These are phyloP conservation scores for Ilyonectria robusta DNA, from an alignment of 2,329 filamentous ascomycete species.

Conservation along the genomic window DNA sequence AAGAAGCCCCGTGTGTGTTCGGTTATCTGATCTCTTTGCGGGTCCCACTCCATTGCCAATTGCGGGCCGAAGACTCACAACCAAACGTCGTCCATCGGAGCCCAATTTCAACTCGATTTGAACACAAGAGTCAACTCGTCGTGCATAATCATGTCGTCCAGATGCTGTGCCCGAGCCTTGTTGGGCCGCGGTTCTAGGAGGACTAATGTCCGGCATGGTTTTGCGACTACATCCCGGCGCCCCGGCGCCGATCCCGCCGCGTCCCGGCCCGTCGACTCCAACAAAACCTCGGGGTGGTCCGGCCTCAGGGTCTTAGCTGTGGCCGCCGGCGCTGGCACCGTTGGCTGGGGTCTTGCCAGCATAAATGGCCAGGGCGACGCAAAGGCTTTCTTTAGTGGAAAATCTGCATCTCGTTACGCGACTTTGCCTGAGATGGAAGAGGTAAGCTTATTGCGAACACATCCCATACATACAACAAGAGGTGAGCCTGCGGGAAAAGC, in stretches of 20 bases:
- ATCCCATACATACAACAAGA: not conserved
- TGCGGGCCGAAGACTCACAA: slow-evolving; percentile 29
- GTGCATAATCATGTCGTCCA: slow-evolving; percentile 35
- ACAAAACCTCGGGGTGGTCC: slow-evolving; percentile 43
- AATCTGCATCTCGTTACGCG: slow-evolving; percentile 55
- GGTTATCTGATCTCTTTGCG: slow-evolving; percentile 29
- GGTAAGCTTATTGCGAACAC: slow-evolving; percentile 45
- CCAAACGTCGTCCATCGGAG: slow-evolving; percentile 12
- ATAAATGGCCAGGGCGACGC: slow-evolving; percentile 35
- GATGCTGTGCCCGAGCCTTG: slow-evolving; percentile 36
- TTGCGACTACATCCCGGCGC: slow-evolving; percentile 31
- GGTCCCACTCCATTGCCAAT: slow-evolving; percentile 22
- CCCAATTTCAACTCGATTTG: not conserved
- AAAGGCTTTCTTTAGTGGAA: slow-evolving; percentile 33
- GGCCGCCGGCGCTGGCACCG: slow-evolving; percentile 55
- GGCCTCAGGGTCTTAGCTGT: slow-evolving; percentile 54
- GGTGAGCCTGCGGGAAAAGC: not conserved
- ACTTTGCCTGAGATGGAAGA: slow-evolving; percentile 59
- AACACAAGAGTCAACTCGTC: not conserved
- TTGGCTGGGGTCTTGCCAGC: slow-evolving; percentile 59
- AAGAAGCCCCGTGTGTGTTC: slow-evolving; percentile 6
- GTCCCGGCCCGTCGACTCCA: slow-evolving; percentile 17
- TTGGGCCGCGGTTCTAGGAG: slow-evolving; percentile 35
- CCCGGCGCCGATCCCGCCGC: slow-evolving; percentile 24
- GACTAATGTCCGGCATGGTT: slow-evolving; percentile 28